Base-by-base conservation (phyloP, 1,284 basidiomycete species). In the Leccinum fallax region DNA sequence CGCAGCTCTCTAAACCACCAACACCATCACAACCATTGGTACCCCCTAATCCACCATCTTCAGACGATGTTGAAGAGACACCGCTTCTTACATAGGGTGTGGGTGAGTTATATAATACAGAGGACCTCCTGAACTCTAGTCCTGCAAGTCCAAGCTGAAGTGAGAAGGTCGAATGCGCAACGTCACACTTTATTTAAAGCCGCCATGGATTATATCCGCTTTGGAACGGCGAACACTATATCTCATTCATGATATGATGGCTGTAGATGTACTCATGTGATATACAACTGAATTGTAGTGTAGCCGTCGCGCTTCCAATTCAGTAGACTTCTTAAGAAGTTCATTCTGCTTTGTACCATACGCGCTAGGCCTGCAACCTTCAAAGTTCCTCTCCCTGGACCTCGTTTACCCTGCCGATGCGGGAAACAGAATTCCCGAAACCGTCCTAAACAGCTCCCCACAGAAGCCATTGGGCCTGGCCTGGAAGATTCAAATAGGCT, bases 1-100 rank as follows among this genome's bases (percentile, higher is more conserved):
- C 32, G 5, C 15, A 69, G 63, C 10, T 67, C 28, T 59, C 60
- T 26, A 63, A 65, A 36, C 38, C 48, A 19, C 56, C 43, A 26
- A 19, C 26, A 19, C n/a, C 48, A 36, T 46, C 55, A 6, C n/a
- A 52, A 11, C 19, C 49, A 19, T 21, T 15, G 16, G 54, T 38
- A 5, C 43, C 30, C 8, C n/a, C 34, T 13, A n/a, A 9, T 43
- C 53, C 28, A 48, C n/a, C n/a, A 30, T 32, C 38, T 24, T 48
- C 58, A 34, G 54, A 57, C 3, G 53, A 51, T 5, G 16, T 55
- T 3, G 66, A 61, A 54, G 60, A 56, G 24, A 53, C 64, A 36
- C 36, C 38, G 9, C 36, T 55, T 38, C 36, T 38, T 19, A 8
- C 52, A 32, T 53, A 32, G 28, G 9, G n/a, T 26, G 24, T 26